Evolutionary conservation across 2,329 filamentous ascomycete genomes (phyloP).

Genomic region (Balansia obtecta): DNA sequence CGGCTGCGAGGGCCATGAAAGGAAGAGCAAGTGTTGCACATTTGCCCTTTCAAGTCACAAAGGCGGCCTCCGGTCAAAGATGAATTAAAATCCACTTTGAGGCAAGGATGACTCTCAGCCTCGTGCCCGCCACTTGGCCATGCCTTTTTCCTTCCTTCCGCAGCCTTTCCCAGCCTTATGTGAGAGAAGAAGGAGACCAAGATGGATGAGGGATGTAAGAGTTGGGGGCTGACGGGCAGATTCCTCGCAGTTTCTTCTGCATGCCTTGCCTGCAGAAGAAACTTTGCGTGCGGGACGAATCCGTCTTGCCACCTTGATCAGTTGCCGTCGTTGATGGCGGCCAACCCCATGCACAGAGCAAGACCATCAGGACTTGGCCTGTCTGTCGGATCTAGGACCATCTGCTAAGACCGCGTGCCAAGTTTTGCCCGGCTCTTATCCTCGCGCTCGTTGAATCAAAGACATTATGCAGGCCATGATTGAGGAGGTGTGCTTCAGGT

Average conservation of each 20-base stretch:
- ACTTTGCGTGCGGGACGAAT: not conserved
- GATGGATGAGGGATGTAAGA: not conserved
- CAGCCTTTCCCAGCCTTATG: not conserved
- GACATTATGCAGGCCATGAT: not conserved
- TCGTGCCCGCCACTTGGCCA: not conserved
- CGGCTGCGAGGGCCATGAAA: not conserved
- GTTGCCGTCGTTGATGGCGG: not conserved
- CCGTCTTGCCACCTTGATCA: not conserved
- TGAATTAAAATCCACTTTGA: not conserved
- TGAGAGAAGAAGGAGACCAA: not conserved
- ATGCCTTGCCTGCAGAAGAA: not conserved
- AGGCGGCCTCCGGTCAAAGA: slow-evolving; percentile 3
- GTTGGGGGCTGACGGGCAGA: not conserved
- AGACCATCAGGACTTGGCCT: not conserved
- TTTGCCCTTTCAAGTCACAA: not conserved
- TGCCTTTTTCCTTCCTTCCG: not conserved
- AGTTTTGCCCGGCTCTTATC: not conserved
- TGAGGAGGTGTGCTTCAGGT: not conserved
- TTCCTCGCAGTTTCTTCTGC: not conserved
- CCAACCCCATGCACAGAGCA: slow-evolving; percentile 5
- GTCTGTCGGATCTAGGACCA: slow-evolving; percentile 4
- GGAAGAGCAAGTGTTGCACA: not conserved
- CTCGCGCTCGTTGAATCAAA: slow-evolving; percentile 3
- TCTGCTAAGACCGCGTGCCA: slow-evolving; percentile 8
- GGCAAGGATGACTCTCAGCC: slow-evolving; percentile 1